phyloP scores from a whole-genome alignment of 768 basidiomycete genomes.

The Trametes villosa region DNA sequence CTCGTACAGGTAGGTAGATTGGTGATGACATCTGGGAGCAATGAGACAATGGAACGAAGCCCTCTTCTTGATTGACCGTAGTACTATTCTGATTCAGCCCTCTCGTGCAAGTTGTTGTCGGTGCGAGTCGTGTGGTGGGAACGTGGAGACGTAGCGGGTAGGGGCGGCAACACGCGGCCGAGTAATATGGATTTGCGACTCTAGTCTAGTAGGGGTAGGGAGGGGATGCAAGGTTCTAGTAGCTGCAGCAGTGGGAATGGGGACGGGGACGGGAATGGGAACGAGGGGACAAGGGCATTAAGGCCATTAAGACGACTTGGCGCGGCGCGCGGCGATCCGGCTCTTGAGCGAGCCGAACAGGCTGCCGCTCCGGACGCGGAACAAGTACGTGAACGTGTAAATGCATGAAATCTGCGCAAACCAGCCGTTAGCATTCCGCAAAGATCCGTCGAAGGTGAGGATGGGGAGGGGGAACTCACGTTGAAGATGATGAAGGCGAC shows the following conservation, averaged over 20 bases:
- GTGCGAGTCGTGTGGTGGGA: too few species aligned
- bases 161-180: not conserved
- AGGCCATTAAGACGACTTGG: not conserved
- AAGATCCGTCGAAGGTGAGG: not conserved
- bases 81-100: too few species aligned
- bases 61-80: too few species aligned
- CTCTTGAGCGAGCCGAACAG: constrained; percentile 13
- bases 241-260: not conserved
- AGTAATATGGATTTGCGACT: not conserved
- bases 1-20: too few species aligned
- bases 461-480: constrained; percentile 36
- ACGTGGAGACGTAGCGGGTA: too few species aligned
- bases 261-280: not conserved
- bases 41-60: too few species aligned
- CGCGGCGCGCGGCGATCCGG: constrained; percentile 10
- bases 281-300: not conserved
- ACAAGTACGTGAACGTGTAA: constrained; percentile 60
- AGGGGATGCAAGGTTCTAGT: not conserved
- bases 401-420: constrained; percentile 45
- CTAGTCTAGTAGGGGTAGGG: not conserved
- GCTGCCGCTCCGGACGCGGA: constrained; percentile 45
- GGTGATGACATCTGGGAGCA: too few species aligned
- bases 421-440: not conserved
- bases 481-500: constrained; percentile 48
- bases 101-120: too few species aligned